These are phyloP conservation scores for Chrysophaeum taylorii DNA, from an alignment of 352 stramenopile genomes.

Conservation along the genomic window DNA sequence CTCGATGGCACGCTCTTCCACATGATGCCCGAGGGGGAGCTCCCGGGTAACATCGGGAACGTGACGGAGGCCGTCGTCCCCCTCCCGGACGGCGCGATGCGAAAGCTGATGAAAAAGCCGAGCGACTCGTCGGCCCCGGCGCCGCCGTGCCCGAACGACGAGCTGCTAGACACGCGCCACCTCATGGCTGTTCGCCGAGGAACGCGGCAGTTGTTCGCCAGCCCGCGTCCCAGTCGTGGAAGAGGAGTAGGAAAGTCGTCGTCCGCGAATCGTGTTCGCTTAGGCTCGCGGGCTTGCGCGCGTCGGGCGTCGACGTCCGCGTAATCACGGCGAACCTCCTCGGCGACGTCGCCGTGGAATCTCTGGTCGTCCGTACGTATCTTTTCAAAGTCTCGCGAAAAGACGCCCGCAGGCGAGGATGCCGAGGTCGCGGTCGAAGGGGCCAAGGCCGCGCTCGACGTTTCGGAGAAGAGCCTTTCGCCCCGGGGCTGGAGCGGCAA, in stretches of 20 bases:
- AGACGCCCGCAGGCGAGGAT: too few relatives aligned
- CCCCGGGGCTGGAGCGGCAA: background rate
- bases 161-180: background rate
- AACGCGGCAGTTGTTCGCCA: background rate
- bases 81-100: background rate
- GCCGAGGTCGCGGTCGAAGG: background rate
- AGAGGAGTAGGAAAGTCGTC: too few relatives aligned
- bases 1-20: constrained; percentile 11
- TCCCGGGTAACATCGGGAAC: background rate
- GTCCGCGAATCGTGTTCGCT: too few relatives aligned
- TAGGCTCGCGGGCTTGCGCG: background rate
- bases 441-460: too few relatives aligned
- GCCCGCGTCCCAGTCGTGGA: too few relatives aligned
- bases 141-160: background rate
- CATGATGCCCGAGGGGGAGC: constrained; percentile 10
- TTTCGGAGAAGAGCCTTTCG: background rate
- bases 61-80: background rate
- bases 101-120: background rate
- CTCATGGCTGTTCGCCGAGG: background rate
- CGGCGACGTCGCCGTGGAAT: background rate
- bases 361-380: too few relatives aligned
- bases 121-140: background rate
- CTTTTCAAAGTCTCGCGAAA: too few relatives aligned
- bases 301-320: background rate
- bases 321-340: constrained; percentile 7